Evolutionary conservation across 192 early-diverging fungal species (phyloP).

Genomic region (Coemansia sp.): DNA sequence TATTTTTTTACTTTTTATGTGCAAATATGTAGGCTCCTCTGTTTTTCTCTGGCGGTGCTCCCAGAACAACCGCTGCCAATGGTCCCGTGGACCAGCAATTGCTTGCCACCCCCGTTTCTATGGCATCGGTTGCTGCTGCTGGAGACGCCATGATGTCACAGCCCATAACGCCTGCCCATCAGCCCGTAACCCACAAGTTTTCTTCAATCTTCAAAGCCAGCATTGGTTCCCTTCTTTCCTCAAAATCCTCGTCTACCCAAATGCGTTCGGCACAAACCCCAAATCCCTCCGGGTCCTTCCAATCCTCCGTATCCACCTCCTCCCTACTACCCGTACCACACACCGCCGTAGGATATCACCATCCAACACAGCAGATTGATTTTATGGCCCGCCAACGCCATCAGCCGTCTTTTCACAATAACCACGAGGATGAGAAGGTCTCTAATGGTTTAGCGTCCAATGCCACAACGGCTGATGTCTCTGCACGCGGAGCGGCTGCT

Average conservation of each 20-base stretch:
- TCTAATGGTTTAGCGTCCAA: not conserved
- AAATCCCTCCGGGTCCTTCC: not conserved
- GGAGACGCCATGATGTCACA: too few relatives aligned
- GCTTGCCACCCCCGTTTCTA: too few relatives aligned
- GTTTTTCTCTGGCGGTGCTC: too few relatives aligned
- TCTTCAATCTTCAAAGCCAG: conserved; percentile 20
- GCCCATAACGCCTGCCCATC: conserved; percentile 2
- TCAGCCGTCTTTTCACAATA: not conserved
- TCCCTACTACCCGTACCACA: not conserved
- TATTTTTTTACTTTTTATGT: not conserved
- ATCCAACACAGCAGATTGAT: too few relatives aligned
- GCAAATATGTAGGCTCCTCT: not conserved
- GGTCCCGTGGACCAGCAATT: too few relatives aligned
- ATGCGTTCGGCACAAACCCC: not conserved
- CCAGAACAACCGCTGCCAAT: too few relatives aligned
- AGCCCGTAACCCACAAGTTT: not conserved
- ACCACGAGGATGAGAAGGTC: not conserved
- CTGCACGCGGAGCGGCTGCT: not conserved
- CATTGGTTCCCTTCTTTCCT: conserved; percentile 27
- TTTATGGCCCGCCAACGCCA: too few relatives aligned
- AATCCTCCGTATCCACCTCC: not conserved
- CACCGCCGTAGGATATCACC: not conserved
- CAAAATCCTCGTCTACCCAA: not conserved
- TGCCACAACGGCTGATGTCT: too few relatives aligned
- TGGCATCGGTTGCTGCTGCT: too few relatives aligned